Percentiles rank a stretch among this genome's conserved stretches.
phyloP scores from a whole-genome alignment of 495 filamentous ascomycete genomes.

The Podospora pseudoanserina region DNA sequence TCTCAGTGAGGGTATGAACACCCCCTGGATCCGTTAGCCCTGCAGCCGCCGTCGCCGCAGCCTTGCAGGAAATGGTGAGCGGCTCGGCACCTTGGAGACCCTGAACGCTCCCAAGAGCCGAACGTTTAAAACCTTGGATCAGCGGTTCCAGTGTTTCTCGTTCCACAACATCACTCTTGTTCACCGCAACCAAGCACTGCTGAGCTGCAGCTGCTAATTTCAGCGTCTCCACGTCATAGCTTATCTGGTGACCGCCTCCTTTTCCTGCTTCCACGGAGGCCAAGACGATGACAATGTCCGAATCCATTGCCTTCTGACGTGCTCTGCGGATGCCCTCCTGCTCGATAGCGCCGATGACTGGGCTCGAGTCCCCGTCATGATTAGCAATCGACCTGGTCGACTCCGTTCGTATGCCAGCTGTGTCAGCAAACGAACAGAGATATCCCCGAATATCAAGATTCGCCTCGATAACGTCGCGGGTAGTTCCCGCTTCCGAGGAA shows the following conservation, averaged over 20 bases:
- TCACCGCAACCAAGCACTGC: constrained; percentile 67
- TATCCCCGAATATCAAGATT: constrained; percentile 87
- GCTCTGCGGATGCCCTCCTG: constrained; percentile 88
- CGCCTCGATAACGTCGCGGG: constrained; percentile 89
- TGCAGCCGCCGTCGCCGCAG: constrained; percentile 24
- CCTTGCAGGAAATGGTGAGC: constrained; percentile 66
- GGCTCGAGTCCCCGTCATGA: neutral
- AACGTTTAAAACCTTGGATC: constrained; percentile 30
- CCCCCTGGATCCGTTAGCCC: constrained; percentile 55
- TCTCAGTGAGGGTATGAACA: constrained; percentile 64
- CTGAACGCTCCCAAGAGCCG: constrained; percentile 31
- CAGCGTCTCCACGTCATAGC: constrained; percentile 48
- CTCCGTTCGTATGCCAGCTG: constrained; percentile 69
- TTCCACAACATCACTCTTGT: constrained; percentile 70
- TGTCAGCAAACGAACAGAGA: constrained; percentile 85
- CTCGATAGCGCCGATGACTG: constrained; percentile 68
- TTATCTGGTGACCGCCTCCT: constrained; percentile 36
- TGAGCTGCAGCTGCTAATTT: constrained; percentile 50
- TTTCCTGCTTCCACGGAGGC: constrained; percentile 58
- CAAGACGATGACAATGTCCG: constrained; percentile 83
- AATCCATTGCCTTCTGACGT: constrained; percentile 71
- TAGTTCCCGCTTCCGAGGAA: constrained; percentile 85
- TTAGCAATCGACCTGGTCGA: constrained; percentile 17
- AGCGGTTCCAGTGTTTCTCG: constrained; percentile 26
- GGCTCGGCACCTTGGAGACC: constrained; percentile 25